Base-by-base conservation (phyloP, 2,329 filamentous ascomycete genomes). In the Thelonectria blattea region DNA sequence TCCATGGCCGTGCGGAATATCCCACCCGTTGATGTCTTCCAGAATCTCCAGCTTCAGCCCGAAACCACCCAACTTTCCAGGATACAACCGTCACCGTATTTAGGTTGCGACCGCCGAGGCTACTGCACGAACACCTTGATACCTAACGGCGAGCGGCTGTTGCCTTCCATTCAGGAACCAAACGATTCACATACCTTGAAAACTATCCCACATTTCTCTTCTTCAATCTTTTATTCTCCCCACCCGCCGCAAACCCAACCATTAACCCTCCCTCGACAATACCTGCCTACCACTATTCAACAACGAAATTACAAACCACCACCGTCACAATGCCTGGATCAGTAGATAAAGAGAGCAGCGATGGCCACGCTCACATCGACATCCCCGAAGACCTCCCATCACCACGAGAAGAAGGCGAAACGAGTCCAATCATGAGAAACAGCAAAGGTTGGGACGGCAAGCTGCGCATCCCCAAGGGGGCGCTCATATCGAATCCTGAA, bases 371-470 rank as follows among this genome's bases (percentile, higher is more conserved):
- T 72, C 83, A 81, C 68, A 82, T 85, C 70, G 82, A 84, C 62
- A 77, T 84, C 53, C 76, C 78, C 18, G 78, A 82, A 59, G 77
- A 81, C 50, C 68, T 77, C 50, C 71, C 72, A 20, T 73, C 77
- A 5, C 75, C 78, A 8, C 73, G 69, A 15, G 70, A 73, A 55
- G 78, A 82, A 6, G 78, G 72, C 54, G 77, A 81, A 57, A 67
- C 75, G 15, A 84, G 81, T 65, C 80, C 81, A 5, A 79, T 77
- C 12, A 74, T 86, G 51, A 81, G 79, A 64, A 85, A 87, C 67
- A 87, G 84, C 76, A 88, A 85, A 70, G 91, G 91, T 62, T 94
- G 91, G 91, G 91, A 94, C 75, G 91, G 91, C 64, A 94, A 94
- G 78, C 82, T 94, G 60, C 84, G 91, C 41, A 78, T 97, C 52